phyloP scores from a whole-genome alignment of 1,284 basidiomycete species.

The Papiliotrema terrestris region DNA sequence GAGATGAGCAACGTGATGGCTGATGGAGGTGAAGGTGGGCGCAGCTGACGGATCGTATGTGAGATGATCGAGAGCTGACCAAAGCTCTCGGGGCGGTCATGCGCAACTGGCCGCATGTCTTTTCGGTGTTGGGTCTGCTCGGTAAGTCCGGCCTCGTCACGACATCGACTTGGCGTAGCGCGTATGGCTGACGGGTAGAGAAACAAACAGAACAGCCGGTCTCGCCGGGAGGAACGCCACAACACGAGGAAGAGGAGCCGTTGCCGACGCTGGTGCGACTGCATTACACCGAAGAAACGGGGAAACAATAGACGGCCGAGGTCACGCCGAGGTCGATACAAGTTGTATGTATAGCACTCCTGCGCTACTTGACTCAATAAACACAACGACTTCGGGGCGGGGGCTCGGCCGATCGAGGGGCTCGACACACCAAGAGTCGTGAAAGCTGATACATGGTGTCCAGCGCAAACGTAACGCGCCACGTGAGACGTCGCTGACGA shows the following conservation, averaged over 20 bases:
- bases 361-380: too few relatives aligned
- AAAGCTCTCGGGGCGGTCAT: conserved; percentile 44
- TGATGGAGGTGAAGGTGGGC: conserved; percentile 49
- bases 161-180: too few relatives aligned
- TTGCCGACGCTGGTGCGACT: conserved; percentile 38
- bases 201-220: conserved; percentile 9
- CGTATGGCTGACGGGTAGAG: conserved; percentile 7
- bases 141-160: conserved; percentile 35
- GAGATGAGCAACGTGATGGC: conserved; percentile 49
- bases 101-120: conserved; percentile 48
- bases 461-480: background rate
- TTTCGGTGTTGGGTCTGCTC: conserved; percentile 44
- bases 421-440: background rate
- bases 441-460: background rate
- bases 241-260: conserved; percentile 30
- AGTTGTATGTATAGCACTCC: too few relatives aligned
- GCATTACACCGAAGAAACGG: conserved; percentile 16
- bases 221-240: conserved; percentile 6
- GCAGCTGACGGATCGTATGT: too few relatives aligned
- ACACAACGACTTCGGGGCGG: too few relatives aligned
- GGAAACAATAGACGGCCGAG: too few relatives aligned
- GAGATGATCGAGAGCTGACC: too few relatives aligned
- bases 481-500: background rate
- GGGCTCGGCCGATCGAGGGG: too few relatives aligned
- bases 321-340: too few relatives aligned